Evolutionary conservation across 2,329 filamentous ascomycete species (phyloP), one percentile per base, ranked within the genome.

Genomic region (Fusarium nematophilum): DNA sequence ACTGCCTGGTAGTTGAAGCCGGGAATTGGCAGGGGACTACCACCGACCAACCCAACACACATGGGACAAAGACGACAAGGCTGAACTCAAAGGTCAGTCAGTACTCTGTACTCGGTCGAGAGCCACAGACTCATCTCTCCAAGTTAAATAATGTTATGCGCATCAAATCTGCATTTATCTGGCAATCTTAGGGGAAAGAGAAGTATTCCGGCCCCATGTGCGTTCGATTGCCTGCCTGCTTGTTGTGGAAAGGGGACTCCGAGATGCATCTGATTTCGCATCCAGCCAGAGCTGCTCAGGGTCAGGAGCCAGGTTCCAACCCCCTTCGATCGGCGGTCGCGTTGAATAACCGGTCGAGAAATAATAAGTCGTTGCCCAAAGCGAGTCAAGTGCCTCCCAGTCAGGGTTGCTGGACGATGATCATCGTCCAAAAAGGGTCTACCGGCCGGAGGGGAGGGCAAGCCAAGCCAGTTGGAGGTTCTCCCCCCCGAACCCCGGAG

Each of bases 271-370:
- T 59, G 50, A 56, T 55, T 59, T 59, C 44, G 51, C 49, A 61
- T 63, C 62, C 57, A 59, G 48, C 52, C 48, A 62, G 57, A 64
- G 30, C 46, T 63, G 59, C n/a, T n/a, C n/a, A n/a, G n/a, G n/a
- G 47, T 43, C 56, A 67, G 69, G 68, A 64, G 50, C 71, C 70
- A 68, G 67, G 65, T 65, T 58, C 68, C n/a, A 70, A 69, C 57
- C 48, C 45, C 56, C 56, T 56, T 70, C 67, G 71, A 72, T 69
- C 70, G 70, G 70, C 70, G 71, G 64, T 58, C 61, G 54, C 64
- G 53, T 58, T 57, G 57, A 66, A 52, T 48, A 52, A 60, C 59
- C 46, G 65, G 63, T 45, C 34, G 33, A 64, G 59, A 48, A 49
- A 61, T 43, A 64, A 52, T 45, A 52, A 53, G 47, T 51, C 46